Base-by-base conservation (phyloP, 148 eudicot genomes). In the Rhododendron simsii region DNA sequence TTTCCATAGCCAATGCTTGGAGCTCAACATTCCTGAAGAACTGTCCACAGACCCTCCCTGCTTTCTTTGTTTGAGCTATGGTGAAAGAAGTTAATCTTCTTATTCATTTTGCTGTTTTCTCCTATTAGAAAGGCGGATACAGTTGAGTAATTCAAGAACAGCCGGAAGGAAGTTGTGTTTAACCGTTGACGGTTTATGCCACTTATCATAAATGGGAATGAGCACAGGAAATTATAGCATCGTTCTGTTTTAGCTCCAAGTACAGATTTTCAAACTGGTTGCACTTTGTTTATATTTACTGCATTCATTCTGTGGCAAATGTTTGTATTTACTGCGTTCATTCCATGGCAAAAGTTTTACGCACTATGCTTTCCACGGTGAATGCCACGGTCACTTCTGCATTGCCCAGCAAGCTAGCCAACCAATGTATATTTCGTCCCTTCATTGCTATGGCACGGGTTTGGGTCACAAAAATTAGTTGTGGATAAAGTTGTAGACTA, bases 1-100 rank as follows among this genome's bases (percentile, higher is more conserved):
- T 74, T 91, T 90, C 82, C 95, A 93, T 80, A 51, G 41, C 35
- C 18, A 83, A 30, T 93, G 95, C 84, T 82, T 91, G 28, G 84
- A 85, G 45, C 12, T 51, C 26, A 75, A 84, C 33, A 86, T 79
- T 37, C 81, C 83, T 16, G 81, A 83, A 37, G 88, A 47, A 37
- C 23, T 85, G 33, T 50, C 44, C 14, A 71, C 61, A 37, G 91
- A 90, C n/a, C 95, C 91, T 41, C 23, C 71, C 6, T 93, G 95
- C 84, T 73, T 83, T 44, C 28, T 92, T 35, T 92, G 93, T 86
- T 67, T 73, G 78, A 88, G 80, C 76, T 71, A 5, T 78, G 53
- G 16, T 57, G 30, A 83, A 65, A 35, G 50, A 20, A 23, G n/a
- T 78, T 78, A 53, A 41, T 3, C 48, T 4, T 75, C 48, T 78